Evolutionary conservation across 345 rosid genomes (phyloP).

Genomic region (Kernera saxatilis): DNA sequence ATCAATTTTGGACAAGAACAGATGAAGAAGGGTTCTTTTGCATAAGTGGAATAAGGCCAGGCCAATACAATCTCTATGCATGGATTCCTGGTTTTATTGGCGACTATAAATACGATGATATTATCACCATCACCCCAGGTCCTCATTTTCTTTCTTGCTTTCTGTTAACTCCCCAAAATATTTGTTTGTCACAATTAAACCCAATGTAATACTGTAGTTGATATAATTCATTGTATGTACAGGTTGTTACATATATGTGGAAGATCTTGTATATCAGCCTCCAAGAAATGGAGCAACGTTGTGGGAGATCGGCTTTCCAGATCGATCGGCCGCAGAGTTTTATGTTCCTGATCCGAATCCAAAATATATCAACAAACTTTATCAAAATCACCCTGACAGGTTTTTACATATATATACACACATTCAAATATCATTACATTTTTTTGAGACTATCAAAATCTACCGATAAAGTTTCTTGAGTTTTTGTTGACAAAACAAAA

Average conservation of each 20-base stretch:
- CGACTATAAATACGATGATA: conserved; percentile 49
- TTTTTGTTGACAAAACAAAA: not conserved
- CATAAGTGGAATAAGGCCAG: conserved; percentile 41
- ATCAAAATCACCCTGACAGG: conserved; percentile 77
- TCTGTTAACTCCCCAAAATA: not conserved
- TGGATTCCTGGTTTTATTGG: conserved; percentile 87
- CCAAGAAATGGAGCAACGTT: conserved; percentile 83
- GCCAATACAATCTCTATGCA: conserved; percentile 63
- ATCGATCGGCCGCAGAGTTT: conserved; percentile 77
- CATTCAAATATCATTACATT: not conserved
- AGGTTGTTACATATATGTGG: conserved; percentile 56
- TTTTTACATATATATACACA: not conserved
- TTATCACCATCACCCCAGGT: conserved; percentile 54
- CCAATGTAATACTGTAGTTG: not conserved
- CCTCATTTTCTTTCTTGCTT: not conserved
- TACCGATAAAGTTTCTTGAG: no score
- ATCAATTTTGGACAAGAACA: conserved; percentile 80
- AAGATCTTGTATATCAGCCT: conserved; percentile 60
- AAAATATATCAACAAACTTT: conserved; percentile 54
- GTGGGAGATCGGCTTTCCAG: conserved; percentile 94
- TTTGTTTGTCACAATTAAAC: not conserved
- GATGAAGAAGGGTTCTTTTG: conserved; percentile 56
- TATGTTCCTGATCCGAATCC: conserved; percentile 80
- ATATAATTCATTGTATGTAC: not conserved
- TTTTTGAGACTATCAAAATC: no score